Conservation (phyloP, 1,284 basidiomycete species). For the Leccinum angustisporum region DNA sequence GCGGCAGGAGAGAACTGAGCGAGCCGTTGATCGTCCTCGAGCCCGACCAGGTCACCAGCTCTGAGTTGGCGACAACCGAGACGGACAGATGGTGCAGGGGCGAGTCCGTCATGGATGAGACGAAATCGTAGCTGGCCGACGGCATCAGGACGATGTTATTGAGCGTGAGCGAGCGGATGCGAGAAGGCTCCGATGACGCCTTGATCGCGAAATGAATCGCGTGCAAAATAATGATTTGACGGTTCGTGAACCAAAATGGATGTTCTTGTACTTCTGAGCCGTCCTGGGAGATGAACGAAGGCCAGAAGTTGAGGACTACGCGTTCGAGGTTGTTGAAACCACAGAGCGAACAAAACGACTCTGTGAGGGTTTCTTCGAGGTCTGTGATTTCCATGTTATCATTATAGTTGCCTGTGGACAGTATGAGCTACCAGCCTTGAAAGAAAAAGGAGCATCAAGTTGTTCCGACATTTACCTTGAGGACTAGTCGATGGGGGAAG, state of each 20-base stretch:
- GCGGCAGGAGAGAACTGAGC: conserved; percentile 25
- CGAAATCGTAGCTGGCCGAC: conserved; percentile 29
- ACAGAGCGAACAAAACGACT: background rate
- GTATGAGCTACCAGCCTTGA: background rate
- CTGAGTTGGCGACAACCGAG: conserved; percentile 32
- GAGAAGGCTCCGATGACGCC: conserved; percentile 10
- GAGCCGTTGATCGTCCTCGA: conserved; percentile 31
- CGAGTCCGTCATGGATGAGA: conserved; percentile 23
- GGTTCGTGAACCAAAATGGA: conserved; percentile 33
- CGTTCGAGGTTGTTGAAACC: conserved; percentile 3
- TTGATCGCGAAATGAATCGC: conserved; percentile 26
- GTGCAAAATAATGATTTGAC: conserved; percentile 27
- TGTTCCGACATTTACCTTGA: background rate
- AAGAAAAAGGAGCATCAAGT: too few relatives aligned
- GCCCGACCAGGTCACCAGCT: conserved; percentile 32
- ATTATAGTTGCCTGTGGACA: background rate
- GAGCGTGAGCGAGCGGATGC: conserved; percentile 25
- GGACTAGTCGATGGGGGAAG: background rate
- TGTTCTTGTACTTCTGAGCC: conserved; percentile 30
- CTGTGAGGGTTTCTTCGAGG: background rate
- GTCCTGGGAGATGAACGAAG: conserved; percentile 29
- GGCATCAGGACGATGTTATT: conserved; percentile 31
- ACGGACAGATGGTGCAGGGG: conserved; percentile 32
- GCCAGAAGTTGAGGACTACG: conserved; percentile 33
- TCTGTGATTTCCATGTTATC: background rate